Percentiles rank a stretch among this genome's conserved stretches.
Evolutionary conservation across 2,329 filamentous ascomycete genomes (phyloP).

Genomic region (Fusarium multiceps): DNA sequence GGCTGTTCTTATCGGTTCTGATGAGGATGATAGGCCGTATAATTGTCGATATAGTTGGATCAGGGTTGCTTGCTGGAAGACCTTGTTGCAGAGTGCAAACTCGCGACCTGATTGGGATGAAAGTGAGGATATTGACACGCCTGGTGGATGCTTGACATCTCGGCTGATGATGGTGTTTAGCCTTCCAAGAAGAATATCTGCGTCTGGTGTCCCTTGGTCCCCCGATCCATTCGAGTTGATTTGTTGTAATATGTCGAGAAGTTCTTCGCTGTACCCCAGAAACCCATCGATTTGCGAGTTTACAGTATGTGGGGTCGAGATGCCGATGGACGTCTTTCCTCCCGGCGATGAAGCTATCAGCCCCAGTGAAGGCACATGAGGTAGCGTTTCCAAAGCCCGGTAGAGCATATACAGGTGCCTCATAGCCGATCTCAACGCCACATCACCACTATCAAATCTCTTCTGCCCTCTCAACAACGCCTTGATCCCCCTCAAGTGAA

Average conservation of each 20-base stretch:
- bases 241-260: conserved; percentile 41
- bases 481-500: conserved; percentile 45
- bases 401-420: conserved; percentile 46
- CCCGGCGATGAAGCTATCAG: not conserved
- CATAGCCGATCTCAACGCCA: conserved; percentile 33
- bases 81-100: conserved; percentile 44
- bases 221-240: conserved; percentile 23
- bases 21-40: conserved; percentile 35
- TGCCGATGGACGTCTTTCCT: fast-evolving
- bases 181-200: conserved; percentile 38
- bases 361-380: conserved; percentile 29
- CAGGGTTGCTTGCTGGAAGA: conserved; percentile 45
- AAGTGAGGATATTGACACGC: conserved; percentile 35
- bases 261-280: conserved; percentile 46
- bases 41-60: conserved; percentile 44
- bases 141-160: conserved; percentile 33
- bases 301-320: fast-evolving
- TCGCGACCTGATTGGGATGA: conserved; percentile 42
- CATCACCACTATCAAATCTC: not conserved
- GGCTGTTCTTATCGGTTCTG: conserved; percentile 32
- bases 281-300: conserved; percentile 44
- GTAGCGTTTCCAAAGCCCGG: conserved; percentile 44
- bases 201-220: not conserved
- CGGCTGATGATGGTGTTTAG: conserved; percentile 43
- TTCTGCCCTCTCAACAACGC: conserved; percentile 30